Conservation (phyloP, 2,329 filamentous ascomycete species). For the Colletotrichum echinochloae region DNA sequence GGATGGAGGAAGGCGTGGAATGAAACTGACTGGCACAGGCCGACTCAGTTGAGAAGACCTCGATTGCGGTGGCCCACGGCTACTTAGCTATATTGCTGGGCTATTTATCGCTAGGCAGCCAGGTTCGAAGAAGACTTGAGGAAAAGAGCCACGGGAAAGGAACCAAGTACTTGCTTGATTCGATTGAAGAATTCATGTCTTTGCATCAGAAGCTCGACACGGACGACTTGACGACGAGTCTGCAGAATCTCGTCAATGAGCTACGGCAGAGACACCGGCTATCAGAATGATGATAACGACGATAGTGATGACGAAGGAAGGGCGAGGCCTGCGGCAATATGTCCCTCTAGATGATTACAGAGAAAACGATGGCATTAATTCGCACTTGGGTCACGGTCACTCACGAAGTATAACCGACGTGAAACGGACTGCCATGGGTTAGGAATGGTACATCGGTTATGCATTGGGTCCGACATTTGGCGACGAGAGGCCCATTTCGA, state of each 20-base stretch:
- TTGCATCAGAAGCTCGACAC: slow-evolving; percentile 64
- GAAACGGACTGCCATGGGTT: not conserved
- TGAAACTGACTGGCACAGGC: slow-evolving; percentile 59
- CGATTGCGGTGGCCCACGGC: slow-evolving; percentile 85
- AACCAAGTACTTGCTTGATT: slow-evolving; percentile 60
- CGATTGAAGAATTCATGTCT: slow-evolving; percentile 66
- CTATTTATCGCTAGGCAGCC: slow-evolving; percentile 75
- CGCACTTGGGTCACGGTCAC: not conserved
- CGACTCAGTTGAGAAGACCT: slow-evolving; percentile 79
- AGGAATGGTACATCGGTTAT: not conserved
- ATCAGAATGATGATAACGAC: slow-evolving; percentile 2
- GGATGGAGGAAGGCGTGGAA: not conserved
- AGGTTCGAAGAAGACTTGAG: slow-evolving; percentile 58
- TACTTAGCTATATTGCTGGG: slow-evolving; percentile 88
- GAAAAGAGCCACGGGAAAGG: slow-evolving; percentile 57
- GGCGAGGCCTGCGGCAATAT: not conserved
- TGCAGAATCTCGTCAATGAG: slow-evolving; percentile 53
- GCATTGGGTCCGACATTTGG: not conserved
- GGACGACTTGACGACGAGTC: slow-evolving; percentile 49
- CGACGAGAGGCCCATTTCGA: not conserved
- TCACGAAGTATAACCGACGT: not conserved
- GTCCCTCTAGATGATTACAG: not conserved
- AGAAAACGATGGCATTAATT: not conserved
- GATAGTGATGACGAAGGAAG: slow-evolving; percentile 3
- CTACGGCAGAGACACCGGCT: slow-evolving; percentile 42